Conservation (phyloP, 805 yeast species). For the Cyberlindnera petersonii region DNA sequence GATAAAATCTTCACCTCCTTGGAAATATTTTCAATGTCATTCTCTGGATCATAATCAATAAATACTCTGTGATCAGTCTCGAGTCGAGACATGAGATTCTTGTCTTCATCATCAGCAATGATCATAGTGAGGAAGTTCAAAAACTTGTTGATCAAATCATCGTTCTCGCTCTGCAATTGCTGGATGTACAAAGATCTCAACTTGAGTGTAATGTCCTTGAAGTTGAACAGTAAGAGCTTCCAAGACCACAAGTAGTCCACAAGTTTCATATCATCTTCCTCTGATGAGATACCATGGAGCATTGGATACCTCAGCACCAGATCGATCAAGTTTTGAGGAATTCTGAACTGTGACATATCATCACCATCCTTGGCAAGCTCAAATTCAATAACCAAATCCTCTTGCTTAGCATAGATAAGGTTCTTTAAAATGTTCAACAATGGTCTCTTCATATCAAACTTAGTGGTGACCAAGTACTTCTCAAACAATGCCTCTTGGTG, state of each 20-base stretch:
- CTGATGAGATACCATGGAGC: constrained; percentile 34
- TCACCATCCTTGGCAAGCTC: constrained; percentile 42
- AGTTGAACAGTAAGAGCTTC: constrained; percentile 57
- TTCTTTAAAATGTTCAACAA: constrained; percentile 36
- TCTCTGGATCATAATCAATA: constrained; percentile 19
- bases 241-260: constrained; percentile 61
- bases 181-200: constrained; percentile 57
- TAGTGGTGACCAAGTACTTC: constrained; percentile 26
- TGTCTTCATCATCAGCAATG: constrained; percentile 35
- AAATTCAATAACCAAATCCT: constrained; percentile 57
- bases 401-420: constrained; percentile 46
- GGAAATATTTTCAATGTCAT: constrained; percentile 7
- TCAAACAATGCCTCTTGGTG: constrained; percentile 36
- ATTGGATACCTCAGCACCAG: constrained; percentile 29
- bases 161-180: constrained; percentile 44
- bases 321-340: constrained; percentile 35
- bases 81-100: constrained; percentile 21
- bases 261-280: constrained; percentile 34
- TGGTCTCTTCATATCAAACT: constrained; percentile 41
- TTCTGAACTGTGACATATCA: constrained; percentile 22
- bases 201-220: constrained; percentile 60
- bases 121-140: constrained; percentile 53
- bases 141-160: constrained; percentile 43
- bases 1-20: constrained; percentile 37
- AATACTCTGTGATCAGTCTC: constrained; percentile 22